Evolutionary conservation across 192 early-diverging fungal genomes (phyloP).

Genomic region (Linnemannia zychae): DNA sequence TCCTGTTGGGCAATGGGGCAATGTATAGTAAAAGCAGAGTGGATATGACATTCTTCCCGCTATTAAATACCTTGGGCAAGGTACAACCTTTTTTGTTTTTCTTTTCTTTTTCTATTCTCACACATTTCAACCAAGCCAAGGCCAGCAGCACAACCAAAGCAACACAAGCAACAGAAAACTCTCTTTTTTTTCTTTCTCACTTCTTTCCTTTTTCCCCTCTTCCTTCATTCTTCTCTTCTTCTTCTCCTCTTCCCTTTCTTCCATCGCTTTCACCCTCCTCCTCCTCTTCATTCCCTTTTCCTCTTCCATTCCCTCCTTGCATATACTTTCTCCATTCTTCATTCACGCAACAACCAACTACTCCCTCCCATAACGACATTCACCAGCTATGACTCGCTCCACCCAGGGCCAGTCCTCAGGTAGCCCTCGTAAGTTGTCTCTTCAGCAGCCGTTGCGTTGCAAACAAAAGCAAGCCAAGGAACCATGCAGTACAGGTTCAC

Average conservation of each 20-base stretch:
- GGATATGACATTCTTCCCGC: not conserved
- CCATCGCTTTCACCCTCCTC: not conserved
- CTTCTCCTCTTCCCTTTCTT: not conserved
- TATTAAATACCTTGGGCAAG: not conserved
- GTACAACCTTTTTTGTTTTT: not conserved
- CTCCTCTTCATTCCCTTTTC: not conserved
- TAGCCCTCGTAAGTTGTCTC: slow-evolving; percentile 38
- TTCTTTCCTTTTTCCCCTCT: not conserved
- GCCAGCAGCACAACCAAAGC: too few species aligned
- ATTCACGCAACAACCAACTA: too few species aligned
- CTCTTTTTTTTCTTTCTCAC: not conserved
- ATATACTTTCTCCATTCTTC: not conserved
- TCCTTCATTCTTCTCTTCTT: not conserved
- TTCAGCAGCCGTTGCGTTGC: not conserved
- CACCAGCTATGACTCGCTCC: slow-evolving; percentile 31
- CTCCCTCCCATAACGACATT: too few species aligned
- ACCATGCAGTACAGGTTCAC: too few species aligned
- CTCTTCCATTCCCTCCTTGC: not conserved
- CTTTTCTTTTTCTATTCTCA: not conserved
- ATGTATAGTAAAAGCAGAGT: not conserved
- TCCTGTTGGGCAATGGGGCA: not conserved
- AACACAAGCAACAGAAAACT: too few species aligned
- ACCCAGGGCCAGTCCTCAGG: slow-evolving; percentile 28
- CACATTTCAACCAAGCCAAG: too few species aligned
- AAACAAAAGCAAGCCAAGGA: too few species aligned